phyloP scores from a whole-genome alignment of 495 filamentous ascomycete genomes.

The Xylaria sp. region DNA sequence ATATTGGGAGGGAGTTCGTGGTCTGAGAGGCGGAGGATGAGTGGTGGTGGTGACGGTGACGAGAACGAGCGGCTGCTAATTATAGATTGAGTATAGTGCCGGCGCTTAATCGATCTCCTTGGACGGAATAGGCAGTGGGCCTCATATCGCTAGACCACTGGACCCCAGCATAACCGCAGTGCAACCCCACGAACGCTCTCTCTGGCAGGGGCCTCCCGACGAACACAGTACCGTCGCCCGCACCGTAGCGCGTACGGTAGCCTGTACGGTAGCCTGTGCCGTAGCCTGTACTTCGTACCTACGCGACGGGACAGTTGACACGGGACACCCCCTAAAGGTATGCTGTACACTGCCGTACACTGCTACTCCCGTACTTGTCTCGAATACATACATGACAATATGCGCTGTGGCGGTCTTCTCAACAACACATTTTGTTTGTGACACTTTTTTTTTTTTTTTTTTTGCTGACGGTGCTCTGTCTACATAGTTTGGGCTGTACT shows the following conservation, averaged over 20 bases:
- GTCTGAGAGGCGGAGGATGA: neutral
- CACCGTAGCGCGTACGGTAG: no score
- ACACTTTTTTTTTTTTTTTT: no score
- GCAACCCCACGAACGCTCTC: slow-evolving; percentile 22
- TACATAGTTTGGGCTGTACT: no score
- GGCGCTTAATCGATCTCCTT: slow-evolving; percentile 26
- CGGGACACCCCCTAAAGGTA: neutral
- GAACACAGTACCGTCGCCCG: slow-evolving; percentile 27
- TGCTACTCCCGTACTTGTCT: no score
- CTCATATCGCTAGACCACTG: slow-evolving; percentile 12
- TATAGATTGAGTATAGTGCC: slow-evolving; percentile 33
- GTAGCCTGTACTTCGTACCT: neutral
- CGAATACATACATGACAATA: neutral
- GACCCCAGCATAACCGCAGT: slow-evolving; percentile 16
- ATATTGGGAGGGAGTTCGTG: neutral
- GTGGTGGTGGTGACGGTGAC: neutral
- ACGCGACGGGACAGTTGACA: neutral
- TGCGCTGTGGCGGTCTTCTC: neutral
- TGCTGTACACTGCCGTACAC: neutral
- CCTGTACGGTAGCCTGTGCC: neutral
- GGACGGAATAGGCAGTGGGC: neutral
- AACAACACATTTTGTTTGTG: neutral
- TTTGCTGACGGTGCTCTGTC: slow-evolving; percentile 1
- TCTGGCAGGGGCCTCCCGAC: slow-evolving; percentile 6
- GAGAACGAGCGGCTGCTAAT: slow-evolving; percentile 31